These are phyloP conservation scores for Calocera viscosa DNA, from an alignment of 768 basidiomycete species.

Conservation along the genomic window DNA sequence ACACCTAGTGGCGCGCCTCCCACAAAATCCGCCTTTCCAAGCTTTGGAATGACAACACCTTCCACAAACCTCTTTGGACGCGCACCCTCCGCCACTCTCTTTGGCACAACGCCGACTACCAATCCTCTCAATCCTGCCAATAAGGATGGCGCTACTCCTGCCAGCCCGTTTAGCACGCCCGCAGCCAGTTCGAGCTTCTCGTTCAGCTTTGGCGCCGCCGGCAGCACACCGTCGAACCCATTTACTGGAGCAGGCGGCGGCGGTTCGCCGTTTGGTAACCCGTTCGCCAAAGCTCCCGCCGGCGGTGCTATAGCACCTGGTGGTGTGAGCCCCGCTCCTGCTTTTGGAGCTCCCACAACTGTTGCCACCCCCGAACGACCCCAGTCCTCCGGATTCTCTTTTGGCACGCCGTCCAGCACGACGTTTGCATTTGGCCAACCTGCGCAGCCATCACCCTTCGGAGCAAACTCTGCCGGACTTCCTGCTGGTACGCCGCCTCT, in stretches of 20 bases:
- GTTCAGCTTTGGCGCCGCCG: background rate
- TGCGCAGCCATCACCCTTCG: background rate
- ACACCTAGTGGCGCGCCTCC: background rate
- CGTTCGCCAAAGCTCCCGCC: background rate
- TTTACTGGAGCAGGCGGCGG: background rate
- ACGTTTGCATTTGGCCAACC: background rate
- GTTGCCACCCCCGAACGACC: background rate
- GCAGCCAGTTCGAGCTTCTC: background rate
- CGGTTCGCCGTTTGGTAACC: background rate
- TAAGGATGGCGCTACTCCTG: background rate
- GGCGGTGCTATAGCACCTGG: background rate
- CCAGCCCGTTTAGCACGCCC: background rate
- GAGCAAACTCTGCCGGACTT: background rate
- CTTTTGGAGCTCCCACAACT: background rate
- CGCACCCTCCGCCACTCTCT: background rate
- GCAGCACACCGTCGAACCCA: background rate
- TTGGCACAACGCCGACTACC: background rate
- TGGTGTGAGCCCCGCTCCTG: background rate
- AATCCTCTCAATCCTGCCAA: background rate
- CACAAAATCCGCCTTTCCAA: background rate
- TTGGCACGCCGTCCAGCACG: background rate
- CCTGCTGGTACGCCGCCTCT: background rate
- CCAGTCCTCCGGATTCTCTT: background rate
- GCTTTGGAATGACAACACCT: background rate
- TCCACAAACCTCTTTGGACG: background rate